Evolutionary conservation across 2,329 filamentous ascomycete genomes (phyloP).

Genomic region (Sporothrix brunneoviolacea): DNA sequence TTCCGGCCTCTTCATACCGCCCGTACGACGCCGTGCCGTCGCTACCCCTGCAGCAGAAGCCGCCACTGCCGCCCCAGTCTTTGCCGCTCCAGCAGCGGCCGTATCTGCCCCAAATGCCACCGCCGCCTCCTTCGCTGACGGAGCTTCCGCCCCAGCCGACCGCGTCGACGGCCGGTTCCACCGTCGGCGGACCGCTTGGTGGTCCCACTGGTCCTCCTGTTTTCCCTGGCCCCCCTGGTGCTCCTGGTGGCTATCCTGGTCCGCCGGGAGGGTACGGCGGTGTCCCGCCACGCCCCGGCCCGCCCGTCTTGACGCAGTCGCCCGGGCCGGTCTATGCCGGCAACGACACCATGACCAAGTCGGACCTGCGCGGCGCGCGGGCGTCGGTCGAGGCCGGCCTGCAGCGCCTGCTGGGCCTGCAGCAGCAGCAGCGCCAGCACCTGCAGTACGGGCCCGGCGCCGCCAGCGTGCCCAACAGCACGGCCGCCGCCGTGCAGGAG

Average conservation of each 20-base stretch:
- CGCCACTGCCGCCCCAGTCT: not conserved
- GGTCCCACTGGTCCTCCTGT: too few species aligned
- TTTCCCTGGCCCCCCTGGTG: not conserved
- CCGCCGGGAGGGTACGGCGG: not conserved
- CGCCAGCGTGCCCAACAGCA: slow-evolving; percentile 23
- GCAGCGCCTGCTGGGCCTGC: slow-evolving; percentile 29
- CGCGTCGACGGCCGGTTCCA: slow-evolving; percentile 16
- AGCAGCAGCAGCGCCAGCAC: slow-evolving; percentile 23
- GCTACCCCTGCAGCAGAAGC: slow-evolving; percentile 3
- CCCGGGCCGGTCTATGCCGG: slow-evolving; percentile 17
- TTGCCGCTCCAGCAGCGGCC: not conserved
- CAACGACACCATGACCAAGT: slow-evolving; percentile 6
- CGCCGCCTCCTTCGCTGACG: slow-evolving; percentile 12
- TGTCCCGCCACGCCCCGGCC: not conserved
- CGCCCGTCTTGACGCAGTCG: slow-evolving; percentile 16
- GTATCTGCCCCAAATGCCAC: not conserved
- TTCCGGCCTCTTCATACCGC: not conserved
- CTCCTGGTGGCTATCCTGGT: not conserved
- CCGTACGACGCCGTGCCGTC: not conserved
- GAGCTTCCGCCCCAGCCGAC: slow-evolving; percentile 19
- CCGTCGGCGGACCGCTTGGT: not conserved
- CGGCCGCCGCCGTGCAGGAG: slow-evolving; percentile 34
- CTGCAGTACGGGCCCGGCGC: slow-evolving; percentile 20
- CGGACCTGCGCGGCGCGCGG: slow-evolving; percentile 20
- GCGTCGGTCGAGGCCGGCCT: slow-evolving; percentile 26